Evolutionary conservation across 441 rosid species (phyloP).

Genomic region (Erodium texanum): DNA sequence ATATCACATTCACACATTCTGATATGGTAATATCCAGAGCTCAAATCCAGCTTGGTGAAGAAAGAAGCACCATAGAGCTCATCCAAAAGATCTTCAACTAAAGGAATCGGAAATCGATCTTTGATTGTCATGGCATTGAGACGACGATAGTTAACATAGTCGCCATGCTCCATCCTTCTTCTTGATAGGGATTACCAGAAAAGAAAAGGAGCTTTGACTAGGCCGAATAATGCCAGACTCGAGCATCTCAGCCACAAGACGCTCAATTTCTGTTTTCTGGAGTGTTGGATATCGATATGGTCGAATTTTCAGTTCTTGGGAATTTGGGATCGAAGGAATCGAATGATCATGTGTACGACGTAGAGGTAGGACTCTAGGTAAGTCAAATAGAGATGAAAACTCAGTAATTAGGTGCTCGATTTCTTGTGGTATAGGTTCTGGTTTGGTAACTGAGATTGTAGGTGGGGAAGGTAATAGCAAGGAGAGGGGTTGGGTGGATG

Average conservation of each 20-base stretch:
- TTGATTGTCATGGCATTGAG: not conserved
- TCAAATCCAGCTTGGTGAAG: not conserved
- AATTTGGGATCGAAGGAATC: not conserved
- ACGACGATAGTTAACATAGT: not conserved
- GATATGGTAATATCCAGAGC: not conserved
- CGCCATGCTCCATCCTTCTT: not conserved
- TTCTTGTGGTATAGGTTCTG: too few species aligned
- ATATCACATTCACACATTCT: not conserved
- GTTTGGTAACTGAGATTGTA: too few species aligned
- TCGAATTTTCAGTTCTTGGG: not conserved
- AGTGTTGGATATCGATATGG: not conserved
- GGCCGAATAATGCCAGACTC: not conserved
- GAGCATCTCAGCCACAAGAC: not conserved
- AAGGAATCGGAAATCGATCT: not conserved
- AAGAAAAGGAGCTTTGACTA: not conserved
- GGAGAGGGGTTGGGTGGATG: too few species aligned
- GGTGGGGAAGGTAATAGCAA: too few species aligned
- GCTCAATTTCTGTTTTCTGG: not conserved
- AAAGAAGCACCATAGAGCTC: not conserved
- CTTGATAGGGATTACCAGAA: not conserved
- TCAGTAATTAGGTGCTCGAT: too few species aligned
- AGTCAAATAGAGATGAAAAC: too few species aligned
- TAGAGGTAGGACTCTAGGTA: too few species aligned
- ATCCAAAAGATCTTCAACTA: not conserved
- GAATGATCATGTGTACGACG: not conserved